A percentile compares a stretch with the other conserved stretches of the same genome.
phyloP scores from a whole-genome alignment of 2,329 filamentous ascomycete species.

The Fusarium multiceps region DNA sequence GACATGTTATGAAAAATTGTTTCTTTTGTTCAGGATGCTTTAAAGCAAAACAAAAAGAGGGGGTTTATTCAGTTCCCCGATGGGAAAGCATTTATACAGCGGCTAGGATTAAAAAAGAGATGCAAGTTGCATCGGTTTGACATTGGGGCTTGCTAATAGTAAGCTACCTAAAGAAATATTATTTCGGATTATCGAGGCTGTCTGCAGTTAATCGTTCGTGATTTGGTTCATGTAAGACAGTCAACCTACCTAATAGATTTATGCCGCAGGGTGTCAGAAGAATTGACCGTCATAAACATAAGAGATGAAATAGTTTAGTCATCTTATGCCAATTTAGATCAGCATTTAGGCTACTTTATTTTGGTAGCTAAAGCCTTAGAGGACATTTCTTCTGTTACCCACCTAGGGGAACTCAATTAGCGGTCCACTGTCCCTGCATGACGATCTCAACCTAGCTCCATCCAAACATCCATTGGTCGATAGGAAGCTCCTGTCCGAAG shows the following conservation, averaged over 20 bases:
- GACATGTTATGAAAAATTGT: slow-evolving; percentile 37
- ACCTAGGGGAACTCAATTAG: no score
- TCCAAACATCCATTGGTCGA: slow-evolving; percentile 13
- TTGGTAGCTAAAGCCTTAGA: no score
- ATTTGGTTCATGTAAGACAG: background rate
- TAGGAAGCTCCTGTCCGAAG: background rate
- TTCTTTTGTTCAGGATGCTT: slow-evolving; percentile 22
- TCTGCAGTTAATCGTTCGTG: slow-evolving; percentile 11
- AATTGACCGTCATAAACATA: no score
- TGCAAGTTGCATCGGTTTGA: slow-evolving; percentile 33
- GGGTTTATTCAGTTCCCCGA: slow-evolving; percentile 10
- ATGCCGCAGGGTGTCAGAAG: no score
- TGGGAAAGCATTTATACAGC: slow-evolving; percentile 38
- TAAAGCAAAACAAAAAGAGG: slow-evolving; percentile 30
- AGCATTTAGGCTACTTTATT: no score
- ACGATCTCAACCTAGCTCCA: slow-evolving; percentile 9
- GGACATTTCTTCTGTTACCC: no score
- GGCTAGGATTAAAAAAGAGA: slow-evolving; percentile 17
- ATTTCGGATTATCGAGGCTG: slow-evolving; percentile 14
- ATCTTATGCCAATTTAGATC: fast-evolving
- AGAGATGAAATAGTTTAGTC: no score
- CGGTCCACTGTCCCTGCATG: slow-evolving; percentile 13
- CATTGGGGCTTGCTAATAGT: slow-evolving; percentile 36
- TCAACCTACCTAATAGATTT: no score
- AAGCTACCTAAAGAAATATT: slow-evolving; percentile 37